These are phyloP conservation scores for Carpediemonas membranifera DNA, from an alignment of 78 protist species.

Conservation along the genomic window DNA sequence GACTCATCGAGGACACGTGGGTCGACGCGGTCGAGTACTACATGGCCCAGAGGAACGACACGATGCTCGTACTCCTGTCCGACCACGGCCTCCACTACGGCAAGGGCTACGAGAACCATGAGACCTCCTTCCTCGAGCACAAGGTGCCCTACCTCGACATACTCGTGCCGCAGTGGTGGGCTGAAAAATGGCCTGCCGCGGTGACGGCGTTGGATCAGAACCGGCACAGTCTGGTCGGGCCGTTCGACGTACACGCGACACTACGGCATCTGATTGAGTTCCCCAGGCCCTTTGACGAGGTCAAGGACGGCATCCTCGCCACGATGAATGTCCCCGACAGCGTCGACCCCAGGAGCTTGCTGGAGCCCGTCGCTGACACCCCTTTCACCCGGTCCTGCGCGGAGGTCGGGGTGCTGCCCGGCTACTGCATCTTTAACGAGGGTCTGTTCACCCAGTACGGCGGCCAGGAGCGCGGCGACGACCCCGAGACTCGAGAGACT, in stretches of 20 bases:
- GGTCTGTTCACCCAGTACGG: too few species aligned
- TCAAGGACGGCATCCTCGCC: too few species aligned
- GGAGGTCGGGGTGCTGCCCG: too few species aligned
- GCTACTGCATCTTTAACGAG: too few species aligned
- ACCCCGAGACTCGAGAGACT: too few species aligned
- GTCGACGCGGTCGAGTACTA: background rate
- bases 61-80: background rate
- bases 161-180: background rate
- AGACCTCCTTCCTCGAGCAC: background rate
- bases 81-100: slow-evolving; percentile 22
- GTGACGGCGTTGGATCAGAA: background rate
- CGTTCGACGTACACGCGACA: slow-evolving; percentile 13
- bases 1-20: too few species aligned
- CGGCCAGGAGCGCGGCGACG: too few species aligned
- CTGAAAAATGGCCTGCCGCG: background rate
- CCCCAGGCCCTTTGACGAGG: too few species aligned
- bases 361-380: background rate
- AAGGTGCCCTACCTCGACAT: background rate
- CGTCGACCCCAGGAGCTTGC: background rate
- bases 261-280: background rate
- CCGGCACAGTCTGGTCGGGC: background rate
- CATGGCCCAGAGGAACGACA: background rate
- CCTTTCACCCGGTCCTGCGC: too few species aligned
- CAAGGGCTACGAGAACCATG: background rate
- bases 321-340: background rate